Evolutionary conservation across 1,284 basidiomycete genomes (phyloP).

Genomic region (Sanghuangporus baumii): DNA sequence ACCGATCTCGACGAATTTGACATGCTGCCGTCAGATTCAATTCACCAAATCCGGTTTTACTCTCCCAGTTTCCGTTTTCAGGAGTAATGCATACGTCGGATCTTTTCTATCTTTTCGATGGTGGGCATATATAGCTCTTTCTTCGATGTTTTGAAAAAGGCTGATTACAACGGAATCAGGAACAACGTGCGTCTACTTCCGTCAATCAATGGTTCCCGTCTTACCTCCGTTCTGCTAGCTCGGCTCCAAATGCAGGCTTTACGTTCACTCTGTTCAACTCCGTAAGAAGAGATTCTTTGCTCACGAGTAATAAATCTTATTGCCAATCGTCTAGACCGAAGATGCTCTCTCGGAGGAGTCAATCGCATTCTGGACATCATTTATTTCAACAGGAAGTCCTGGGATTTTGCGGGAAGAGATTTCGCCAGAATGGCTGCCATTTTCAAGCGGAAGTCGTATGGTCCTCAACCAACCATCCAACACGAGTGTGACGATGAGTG

Average conservation of each 20-base stretch:
- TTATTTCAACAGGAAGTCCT: constrained; percentile 32
- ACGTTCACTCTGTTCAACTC: constrained; percentile 35
- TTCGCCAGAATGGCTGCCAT: constrained; percentile 30
- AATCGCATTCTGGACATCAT: constrained; percentile 43
- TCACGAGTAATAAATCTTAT: background rate
- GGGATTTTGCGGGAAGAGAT: constrained; percentile 25
- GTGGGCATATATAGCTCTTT: constrained; percentile 21
- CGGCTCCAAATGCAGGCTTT: constrained; percentile 31
- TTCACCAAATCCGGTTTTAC: constrained; percentile 36
- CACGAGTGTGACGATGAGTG: background rate
- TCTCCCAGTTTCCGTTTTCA: constrained; percentile 31
- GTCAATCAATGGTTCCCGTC: constrained; percentile 12
- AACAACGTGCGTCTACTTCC: constrained; percentile 28
- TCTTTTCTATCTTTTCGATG: constrained; percentile 39
- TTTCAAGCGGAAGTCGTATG: constrained; percentile 20
- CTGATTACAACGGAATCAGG: constrained; percentile 20
- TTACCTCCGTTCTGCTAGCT: constrained; percentile 16
- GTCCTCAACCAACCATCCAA: constrained; percentile 22
- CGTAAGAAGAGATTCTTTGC: constrained; percentile 23
- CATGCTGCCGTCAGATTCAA: background rate
- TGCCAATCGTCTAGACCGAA: constrained; percentile 31
- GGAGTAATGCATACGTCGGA: constrained; percentile 43
- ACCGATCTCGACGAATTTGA: background rate
- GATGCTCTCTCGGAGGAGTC: constrained; percentile 33
- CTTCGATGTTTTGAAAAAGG: background rate